A percentile compares a stretch with the other conserved stretches of the same genome.
These are phyloP conservation scores for Pseudocercospora eumusae DNA, from an alignment of 2,329 filamentous ascomycete species.

Conservation along the genomic window DNA sequence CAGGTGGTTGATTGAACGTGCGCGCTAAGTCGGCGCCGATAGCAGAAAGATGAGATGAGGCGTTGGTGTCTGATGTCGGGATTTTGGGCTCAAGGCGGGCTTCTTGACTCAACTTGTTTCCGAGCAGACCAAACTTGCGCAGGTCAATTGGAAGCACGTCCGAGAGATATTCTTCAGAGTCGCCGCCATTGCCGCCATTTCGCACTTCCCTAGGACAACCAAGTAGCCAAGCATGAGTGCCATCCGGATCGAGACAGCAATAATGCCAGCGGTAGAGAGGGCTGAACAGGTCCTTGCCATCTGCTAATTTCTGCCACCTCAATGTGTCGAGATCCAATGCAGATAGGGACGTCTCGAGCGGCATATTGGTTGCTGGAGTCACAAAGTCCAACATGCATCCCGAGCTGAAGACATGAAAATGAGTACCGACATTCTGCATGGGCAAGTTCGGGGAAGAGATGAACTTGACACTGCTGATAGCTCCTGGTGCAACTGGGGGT, in stretches of 20 bases:
- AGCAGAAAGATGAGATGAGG: conserved; percentile 55
- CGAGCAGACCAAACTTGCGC: conserved; percentile 84
- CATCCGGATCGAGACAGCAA: conserved; percentile 91
- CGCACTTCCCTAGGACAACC: conserved; percentile 80
- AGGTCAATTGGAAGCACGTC: conserved; percentile 94
- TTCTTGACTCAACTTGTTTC: conserved; percentile 62
- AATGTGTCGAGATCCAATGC: conserved; percentile 83
- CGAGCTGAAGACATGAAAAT: conserved; percentile 94
- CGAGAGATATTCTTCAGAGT: conserved; percentile 82
- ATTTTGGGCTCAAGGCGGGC: conserved; percentile 45
- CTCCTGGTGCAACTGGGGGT: conserved; percentile 69
- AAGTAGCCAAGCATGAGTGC: conserved; percentile 95
- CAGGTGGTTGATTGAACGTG: conserved; percentile 83
- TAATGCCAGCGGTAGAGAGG: conserved; percentile 97
- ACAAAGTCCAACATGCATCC: conserved; percentile 92
- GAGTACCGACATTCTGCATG: conserved; percentile 83
- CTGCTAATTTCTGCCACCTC: conserved; percentile 92
- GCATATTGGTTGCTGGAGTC: conserved; percentile 84
- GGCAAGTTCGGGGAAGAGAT: conserved; percentile 83
- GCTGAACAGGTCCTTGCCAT: conserved; percentile 91
- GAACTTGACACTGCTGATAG: conserved; percentile 88
- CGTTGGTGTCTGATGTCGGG: conserved; percentile 56
- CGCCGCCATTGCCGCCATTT: conserved; percentile 66
- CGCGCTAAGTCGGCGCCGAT: conserved; percentile 83
- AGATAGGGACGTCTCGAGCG: conserved; percentile 85